Conservation (phyloP, 306 rosid genomes). For the Acacia acuminata region DNA sequence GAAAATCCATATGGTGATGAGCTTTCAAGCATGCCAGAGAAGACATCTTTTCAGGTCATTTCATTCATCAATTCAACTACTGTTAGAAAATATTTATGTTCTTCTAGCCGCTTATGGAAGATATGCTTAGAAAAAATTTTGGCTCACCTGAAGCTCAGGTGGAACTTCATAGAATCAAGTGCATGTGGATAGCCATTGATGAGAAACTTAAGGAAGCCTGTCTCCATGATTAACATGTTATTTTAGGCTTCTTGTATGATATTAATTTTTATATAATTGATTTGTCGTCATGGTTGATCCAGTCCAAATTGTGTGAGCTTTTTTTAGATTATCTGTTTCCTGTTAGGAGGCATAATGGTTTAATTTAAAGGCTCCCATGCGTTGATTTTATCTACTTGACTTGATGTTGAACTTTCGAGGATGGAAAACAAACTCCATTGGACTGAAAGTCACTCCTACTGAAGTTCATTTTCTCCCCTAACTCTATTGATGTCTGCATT, state of each 20-base stretch:
- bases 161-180: neutral
- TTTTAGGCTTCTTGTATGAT: neutral
- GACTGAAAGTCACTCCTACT: constrained; percentile 6
- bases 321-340: neutral
- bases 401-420: constrained; percentile 5
- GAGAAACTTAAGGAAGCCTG: neutral
- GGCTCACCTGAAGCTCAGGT: neutral
- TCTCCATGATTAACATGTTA: neutral
- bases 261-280: neutral
- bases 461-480: constrained; percentile 8
- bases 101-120: constrained; percentile 17
- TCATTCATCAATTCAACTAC: constrained; percentile 25
- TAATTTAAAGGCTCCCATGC: neutral
- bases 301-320: neutral
- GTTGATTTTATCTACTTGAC: constrained; percentile 18
- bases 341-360: neutral
- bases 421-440: constrained; percentile 2
- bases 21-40: constrained; percentile 51
- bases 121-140: constrained; percentile 4
- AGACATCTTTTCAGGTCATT: constrained; percentile 77
- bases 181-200: neutral
- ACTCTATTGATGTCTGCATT: neutral
- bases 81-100: constrained; percentile 1
- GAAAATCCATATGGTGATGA: constrained; percentile 72
- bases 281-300: neutral